phyloP scores from a whole-genome alignment of 2,329 filamentous ascomycete species.

The Paraconiothyrium sp. region DNA sequence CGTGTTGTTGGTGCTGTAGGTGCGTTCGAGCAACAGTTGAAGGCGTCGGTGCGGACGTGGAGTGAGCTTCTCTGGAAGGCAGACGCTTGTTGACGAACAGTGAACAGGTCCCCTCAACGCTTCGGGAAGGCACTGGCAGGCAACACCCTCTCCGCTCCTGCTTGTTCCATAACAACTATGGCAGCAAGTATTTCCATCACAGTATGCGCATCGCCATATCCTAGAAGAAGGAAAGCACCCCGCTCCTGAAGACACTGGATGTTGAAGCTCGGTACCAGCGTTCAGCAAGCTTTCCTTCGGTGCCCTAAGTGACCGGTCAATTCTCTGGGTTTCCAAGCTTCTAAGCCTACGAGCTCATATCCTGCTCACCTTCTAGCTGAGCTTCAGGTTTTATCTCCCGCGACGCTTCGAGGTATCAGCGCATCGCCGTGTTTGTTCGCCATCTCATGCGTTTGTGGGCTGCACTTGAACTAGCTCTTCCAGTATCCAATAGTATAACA shows the following conservation, averaged over 20 bases:
- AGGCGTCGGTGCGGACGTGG: not conserved
- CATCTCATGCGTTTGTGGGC: not conserved
- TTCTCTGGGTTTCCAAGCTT: not conserved
- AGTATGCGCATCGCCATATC: not conserved
- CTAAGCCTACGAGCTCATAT: not conserved
- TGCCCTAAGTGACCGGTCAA: not conserved
- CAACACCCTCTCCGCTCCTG: not conserved
- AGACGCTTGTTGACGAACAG: not conserved
- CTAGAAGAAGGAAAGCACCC: not conserved
- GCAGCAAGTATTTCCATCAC: not conserved
- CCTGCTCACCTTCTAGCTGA: too few species aligned
- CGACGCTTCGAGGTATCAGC: not conserved
- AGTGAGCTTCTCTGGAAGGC: not conserved
- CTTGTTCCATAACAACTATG: not conserved
- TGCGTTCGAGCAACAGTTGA: not conserved
- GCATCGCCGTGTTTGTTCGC: not conserved
- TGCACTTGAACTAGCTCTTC: not conserved
- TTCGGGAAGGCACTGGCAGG: constrained; percentile 13
- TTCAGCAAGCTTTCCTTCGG: not conserved
- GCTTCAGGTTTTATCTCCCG: too few species aligned
- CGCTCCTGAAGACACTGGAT: not conserved
- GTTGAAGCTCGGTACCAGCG: constrained; percentile 7
- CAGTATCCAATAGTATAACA: not conserved
- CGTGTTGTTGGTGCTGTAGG: not conserved
- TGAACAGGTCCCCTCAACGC: constrained; percentile 2